A percentile compares a stretch with the other conserved stretches of the same genome.
These are phyloP conservation scores for Solanum chacoense DNA, from an alignment of 305 asterid species.

Conservation along the genomic window DNA sequence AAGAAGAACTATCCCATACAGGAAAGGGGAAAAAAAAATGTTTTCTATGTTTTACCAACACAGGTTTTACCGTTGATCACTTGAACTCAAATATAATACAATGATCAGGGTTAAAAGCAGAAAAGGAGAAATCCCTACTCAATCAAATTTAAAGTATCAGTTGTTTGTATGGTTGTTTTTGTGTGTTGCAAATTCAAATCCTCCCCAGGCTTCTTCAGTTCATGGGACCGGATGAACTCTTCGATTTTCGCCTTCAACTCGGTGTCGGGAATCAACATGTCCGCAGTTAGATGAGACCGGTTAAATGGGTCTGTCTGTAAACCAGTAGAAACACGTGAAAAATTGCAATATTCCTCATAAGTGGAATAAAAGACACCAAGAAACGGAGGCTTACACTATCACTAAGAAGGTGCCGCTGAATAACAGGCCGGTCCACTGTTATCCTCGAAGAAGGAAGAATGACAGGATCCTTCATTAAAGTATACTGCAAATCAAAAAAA, in stretches of 20 bases:
- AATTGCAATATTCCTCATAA: not conserved
- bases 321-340: slow-evolving; percentile 9
- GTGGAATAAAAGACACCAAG: not conserved
- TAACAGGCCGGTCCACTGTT: slow-evolving; percentile 75
- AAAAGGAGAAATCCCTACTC: slow-evolving; percentile 25
- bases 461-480: slow-evolving; percentile 96
- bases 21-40: not conserved
- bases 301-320: slow-evolving; percentile 90
- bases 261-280: slow-evolving; percentile 80
- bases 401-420: slow-evolving; percentile 93
- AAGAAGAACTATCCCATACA: not conserved
- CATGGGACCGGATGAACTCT: slow-evolving; percentile 52
- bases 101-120: not conserved
- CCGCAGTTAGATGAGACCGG: slow-evolving; percentile 82
- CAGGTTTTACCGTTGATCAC: not conserved
- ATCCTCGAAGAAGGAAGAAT: slow-evolving; percentile 80
- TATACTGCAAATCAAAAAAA: slow-evolving; percentile 50
- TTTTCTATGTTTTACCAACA: not conserved
- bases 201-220: slow-evolving; percentile 32
- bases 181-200: slow-evolving; percentile 30
- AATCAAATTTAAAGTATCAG: slow-evolving; percentile 46
- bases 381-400: slow-evolving; percentile 37
- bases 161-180: slow-evolving; percentile 60
- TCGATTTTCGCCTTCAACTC: slow-evolving; percentile 81
- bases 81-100: slow-evolving; percentile 38